These are phyloP conservation scores for Ilyonectria destructans DNA, from an alignment of 2,329 filamentous ascomycete genomes.

Conservation along the genomic window DNA sequence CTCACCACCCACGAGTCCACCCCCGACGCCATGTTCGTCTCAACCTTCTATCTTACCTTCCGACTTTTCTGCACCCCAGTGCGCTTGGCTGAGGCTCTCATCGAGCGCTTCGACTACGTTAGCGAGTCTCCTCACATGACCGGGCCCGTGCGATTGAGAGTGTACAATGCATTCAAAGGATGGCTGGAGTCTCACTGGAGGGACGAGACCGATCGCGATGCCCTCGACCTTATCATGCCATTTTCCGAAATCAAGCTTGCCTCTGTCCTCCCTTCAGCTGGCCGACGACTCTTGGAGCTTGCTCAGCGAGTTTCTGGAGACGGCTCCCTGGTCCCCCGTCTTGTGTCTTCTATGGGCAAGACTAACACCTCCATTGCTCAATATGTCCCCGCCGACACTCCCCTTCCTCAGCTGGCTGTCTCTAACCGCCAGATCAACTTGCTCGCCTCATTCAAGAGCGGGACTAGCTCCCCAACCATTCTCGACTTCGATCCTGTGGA, in stretches of 20 bases:
- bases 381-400: conserved; percentile 80
- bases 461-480: conserved; percentile 80
- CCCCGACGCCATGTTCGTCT: conserved; percentile 92
- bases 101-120: conserved; percentile 94
- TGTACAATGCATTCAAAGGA: conserved; percentile 97
- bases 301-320: conserved; percentile 83
- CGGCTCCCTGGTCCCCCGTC: conserved; percentile 84
- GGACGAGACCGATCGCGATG: conserved; percentile 83
- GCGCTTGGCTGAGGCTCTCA: conserved; percentile 85
- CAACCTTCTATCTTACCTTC: conserved; percentile 97
- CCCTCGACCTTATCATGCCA: conserved; percentile 81
- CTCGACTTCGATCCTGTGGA: conserved; percentile 94
- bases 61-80: conserved; percentile 89
- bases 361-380: conserved; percentile 82
- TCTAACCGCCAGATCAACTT: conserved; percentile 83
- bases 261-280: conserved; percentile 80
- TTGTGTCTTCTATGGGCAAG: conserved; percentile 91
- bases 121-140: conserved; percentile 82
- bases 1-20: conserved; percentile 94
- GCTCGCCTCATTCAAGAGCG: conserved; percentile 82
- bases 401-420: conserved; percentile 79
- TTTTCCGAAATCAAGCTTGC: conserved; percentile 85
- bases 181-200: conserved; percentile 99
- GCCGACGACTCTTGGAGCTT: conserved; percentile 85
- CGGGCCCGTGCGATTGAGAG: conserved; percentile 86